Percentiles rank a stretch among this genome's conserved stretches.
Evolutionary conservation across 148 eudicot genomes (phyloP).

Genomic region (Silene conica): DNA sequence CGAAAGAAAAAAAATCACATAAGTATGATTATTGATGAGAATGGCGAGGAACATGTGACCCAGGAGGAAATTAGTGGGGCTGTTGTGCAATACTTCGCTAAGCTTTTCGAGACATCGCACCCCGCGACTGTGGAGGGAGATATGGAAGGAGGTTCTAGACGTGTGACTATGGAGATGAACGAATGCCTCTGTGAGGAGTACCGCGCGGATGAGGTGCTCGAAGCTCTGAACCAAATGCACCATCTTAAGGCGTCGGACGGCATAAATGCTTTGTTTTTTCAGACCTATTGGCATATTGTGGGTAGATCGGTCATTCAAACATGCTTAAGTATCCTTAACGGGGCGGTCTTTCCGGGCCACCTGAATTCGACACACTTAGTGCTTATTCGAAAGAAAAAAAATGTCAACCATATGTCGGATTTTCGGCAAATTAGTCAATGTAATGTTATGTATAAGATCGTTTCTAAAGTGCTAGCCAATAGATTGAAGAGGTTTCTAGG

Average conservation of each 20-base stretch:
- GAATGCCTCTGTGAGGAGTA: rapidly evolving
- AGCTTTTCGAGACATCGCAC: neutral
- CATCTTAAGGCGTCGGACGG: neutral
- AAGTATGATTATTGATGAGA: neutral
- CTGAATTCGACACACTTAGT: neutral
- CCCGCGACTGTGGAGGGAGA: neutral
- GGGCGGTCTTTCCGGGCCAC: neutral
- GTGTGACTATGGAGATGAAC: neutral
- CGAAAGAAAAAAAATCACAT: neutral
- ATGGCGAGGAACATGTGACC: neutral
- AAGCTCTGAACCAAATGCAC: neutral
- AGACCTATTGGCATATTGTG: neutral
- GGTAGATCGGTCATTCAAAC: neutral
- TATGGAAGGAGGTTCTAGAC: neutral
- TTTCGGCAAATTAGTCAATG: neutral
- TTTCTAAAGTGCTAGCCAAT: neutral
- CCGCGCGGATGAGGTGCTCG: neutral
- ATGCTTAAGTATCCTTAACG: neutral
- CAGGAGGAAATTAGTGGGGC: neutral
- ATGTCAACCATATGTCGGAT: neutral
- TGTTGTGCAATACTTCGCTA: neutral
- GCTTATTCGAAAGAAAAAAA: neutral
- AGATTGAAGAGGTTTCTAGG: neutral
- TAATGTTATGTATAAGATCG: neutral
- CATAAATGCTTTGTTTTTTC: neutral